These are phyloP conservation scores for Aureobasidium sp. DNA, from an alignment of 2,329 filamentous ascomycete species.

Conservation along the genomic window DNA sequence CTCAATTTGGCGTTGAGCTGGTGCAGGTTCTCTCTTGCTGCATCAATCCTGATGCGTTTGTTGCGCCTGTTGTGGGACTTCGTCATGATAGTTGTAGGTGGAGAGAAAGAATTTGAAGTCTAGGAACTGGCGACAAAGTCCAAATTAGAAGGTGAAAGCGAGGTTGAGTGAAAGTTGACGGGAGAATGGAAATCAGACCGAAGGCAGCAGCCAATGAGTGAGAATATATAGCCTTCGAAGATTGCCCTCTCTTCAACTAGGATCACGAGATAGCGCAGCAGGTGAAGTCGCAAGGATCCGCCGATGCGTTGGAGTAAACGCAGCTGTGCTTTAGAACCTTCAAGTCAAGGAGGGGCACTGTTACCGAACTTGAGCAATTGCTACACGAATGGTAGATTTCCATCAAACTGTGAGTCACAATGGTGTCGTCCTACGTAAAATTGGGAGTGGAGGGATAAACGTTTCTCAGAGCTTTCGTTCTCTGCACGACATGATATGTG, in stretches of 20 bases:
- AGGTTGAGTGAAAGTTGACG: too few relatives aligned
- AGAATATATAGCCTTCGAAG: too few relatives aligned
- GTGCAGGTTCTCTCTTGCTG: background rate
- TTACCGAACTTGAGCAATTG: too few relatives aligned
- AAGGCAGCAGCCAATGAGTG: too few relatives aligned
- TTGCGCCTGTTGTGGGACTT: background rate
- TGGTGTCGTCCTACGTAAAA: too few relatives aligned
- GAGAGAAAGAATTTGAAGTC: background rate
- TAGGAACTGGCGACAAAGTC: background rate
- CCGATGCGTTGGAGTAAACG: too few relatives aligned
- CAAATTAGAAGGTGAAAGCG: background rate
- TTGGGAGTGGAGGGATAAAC: background rate
- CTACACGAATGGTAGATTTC: background rate
- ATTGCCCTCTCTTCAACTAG: too few relatives aligned
- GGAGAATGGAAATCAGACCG: too few relatives aligned
- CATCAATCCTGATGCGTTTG: background rate
- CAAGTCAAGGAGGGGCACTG: too few relatives aligned
- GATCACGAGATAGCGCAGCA: too few relatives aligned
- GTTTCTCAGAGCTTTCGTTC: background rate
- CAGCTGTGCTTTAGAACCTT: too few relatives aligned
- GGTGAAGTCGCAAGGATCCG: too few relatives aligned
- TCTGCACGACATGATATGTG: background rate
- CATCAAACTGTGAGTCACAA: background rate
- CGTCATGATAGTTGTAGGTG: background rate
- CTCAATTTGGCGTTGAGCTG: background rate